These are phyloP conservation scores for Alternaria sp. DNA, from an alignment of 2,329 filamentous ascomycete genomes.

Conservation along the genomic window DNA sequence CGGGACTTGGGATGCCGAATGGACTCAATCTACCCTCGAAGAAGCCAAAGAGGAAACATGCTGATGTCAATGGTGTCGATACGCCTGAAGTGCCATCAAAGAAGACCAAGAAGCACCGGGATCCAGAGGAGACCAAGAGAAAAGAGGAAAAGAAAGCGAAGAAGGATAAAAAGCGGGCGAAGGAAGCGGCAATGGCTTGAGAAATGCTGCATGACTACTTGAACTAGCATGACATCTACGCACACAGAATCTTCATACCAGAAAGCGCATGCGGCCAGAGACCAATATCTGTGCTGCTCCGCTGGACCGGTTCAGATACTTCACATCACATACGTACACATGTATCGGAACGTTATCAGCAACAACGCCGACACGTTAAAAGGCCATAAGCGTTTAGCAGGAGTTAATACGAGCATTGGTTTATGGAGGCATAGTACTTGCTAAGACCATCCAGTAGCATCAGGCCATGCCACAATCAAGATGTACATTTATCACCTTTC, in stretches of 20 bases:
- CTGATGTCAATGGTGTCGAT: conserved; percentile 41
- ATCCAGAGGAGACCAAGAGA: conserved; percentile 46
- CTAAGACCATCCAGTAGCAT: background rate
- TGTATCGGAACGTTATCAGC: background rate
- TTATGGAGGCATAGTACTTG: background rate
- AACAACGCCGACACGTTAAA: background rate
- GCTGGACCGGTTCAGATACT: background rate
- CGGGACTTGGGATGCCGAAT: conserved; percentile 36
- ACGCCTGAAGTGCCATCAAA: conserved; percentile 43
- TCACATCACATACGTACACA: background rate
- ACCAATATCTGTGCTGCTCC: background rate
- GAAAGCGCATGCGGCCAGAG: background rate
- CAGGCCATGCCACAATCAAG: background rate
- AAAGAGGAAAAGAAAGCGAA: conserved; percentile 51
- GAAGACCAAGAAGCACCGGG: conserved; percentile 52
- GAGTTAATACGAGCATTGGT: background rate
- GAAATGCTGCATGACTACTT: background rate
- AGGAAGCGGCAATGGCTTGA: conserved; percentile 35
- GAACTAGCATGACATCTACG: background rate
- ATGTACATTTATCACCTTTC: background rate
- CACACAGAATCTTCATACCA: background rate
- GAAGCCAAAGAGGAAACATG: conserved; percentile 54
- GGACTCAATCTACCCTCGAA: conserved; percentile 33
- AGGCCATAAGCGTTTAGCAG: background rate
- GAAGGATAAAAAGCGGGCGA: conserved; percentile 49